Base-by-base conservation (phyloP, 306 rosid genomes). In the Rosa chinensis region DNA sequence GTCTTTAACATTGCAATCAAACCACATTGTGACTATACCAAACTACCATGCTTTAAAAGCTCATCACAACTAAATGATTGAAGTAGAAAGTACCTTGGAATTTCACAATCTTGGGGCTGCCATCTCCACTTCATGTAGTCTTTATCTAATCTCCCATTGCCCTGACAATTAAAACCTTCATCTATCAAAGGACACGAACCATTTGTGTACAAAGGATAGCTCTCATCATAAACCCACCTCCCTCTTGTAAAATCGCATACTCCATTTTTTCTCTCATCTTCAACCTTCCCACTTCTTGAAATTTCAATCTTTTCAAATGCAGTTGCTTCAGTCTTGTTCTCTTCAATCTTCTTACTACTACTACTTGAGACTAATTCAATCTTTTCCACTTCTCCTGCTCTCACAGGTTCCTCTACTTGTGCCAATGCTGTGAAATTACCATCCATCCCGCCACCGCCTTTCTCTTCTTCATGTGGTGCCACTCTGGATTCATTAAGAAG, bases 161-260 rank as follows among this genome's bases (percentile, higher is more conserved):
- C 92, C 52, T 81, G 84, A 69, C 99, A 95, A 86, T 95, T 89
- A 76, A 95, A 92, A 55, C 96, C 99, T 85, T 95, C 98, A 77
- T 95, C 99, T 71, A 95, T 88, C 62, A 89, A 93, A 82, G 96
- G 88, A 81, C 98, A 95, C 1, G 98, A 91, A 82, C 6, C 78
- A 80, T 82, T 86, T 42, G 82, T 62, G 79, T 95, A 95, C 80
- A 90, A 76, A 48, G 93, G 96, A 48, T 89, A 89, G 77, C 82
- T 90, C 82, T 89, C 96, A 69, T 95, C 94, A 83, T 86, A 92
- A 80, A 90, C 90, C 99, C 98, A 95, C 74, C 64, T 82, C 79
- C 99, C 98, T 67, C 81, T 87, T 37, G 89, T 79, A 39, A 88
- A 86, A 86, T 95, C 98, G 75, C 99, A 95, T 37, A 43, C 85